Base-by-base conservation (phyloP, 257 asterid genomes). In the Prunella vulgaris region DNA sequence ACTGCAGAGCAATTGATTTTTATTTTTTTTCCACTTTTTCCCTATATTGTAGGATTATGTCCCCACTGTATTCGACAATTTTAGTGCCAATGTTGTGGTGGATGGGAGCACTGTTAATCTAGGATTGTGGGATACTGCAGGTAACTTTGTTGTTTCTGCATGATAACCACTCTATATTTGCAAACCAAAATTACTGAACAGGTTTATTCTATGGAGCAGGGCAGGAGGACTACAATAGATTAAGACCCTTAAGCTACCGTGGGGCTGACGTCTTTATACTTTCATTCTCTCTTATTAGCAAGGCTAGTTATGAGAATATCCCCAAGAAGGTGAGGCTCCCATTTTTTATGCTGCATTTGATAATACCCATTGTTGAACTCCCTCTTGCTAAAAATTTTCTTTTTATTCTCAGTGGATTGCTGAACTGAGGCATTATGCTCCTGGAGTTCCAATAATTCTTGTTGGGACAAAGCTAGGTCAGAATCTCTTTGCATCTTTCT, bases 211-310 rank as follows among this genome's bases (percentile, higher is more conserved):
- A 7, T 56, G 68, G 77, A 10, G 72, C 88, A 92, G 97, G 96
- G 60, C 96, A 92, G 72, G 96, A 92, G 87, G 97, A 89, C 79
- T 89, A 89, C 84, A 86, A 84, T 52, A 83, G 95, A 74, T 80
- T 91, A 72, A 84, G 97, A 66, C 98, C 98, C 13, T 75, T 90
- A 78, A 90, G 97, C 79, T 90, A 90, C 75, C 95, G 96, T 44
- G 97, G 96, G 63, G 98, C 97, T 18, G 98, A 93, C 82, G 96
- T 87, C 66, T 93, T 93, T 72, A 85, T 93, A 74, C 96, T 93
- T 72, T 81, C 95, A 24, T 90, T 93, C 73, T 93, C 98, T 70
- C 96, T 93, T 69, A 84, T 93, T 70, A 88, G 95, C 88, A 90
- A 84, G 85, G 93, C 93, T 67, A 93, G 97, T 82, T 88, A 86